Base-by-base conservation (phyloP, 768 basidiomycete genomes). In the Psilocybe cubensis region DNA sequence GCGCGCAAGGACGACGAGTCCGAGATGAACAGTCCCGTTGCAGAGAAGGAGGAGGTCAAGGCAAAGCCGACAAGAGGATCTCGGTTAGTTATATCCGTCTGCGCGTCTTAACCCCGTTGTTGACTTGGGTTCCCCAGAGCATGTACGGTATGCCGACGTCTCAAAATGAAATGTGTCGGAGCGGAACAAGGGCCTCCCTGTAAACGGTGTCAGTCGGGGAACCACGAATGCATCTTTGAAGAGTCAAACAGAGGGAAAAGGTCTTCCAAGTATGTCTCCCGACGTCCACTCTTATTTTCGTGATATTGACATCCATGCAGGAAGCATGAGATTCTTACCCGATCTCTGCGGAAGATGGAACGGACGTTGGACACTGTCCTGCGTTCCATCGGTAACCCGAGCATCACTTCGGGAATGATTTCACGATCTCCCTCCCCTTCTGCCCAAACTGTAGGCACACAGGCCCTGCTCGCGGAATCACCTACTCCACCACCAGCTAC, bases 191-290 rank as follows among this genome's bases (percentile, higher is more conserved):
- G 94, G 0, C 91, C 91, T 0, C 92, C 94, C 0, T 97, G 94
- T 77, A 96, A 94, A 67, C 88, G 94, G 20, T 97, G 94, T 66
- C 73, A 76, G 44, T 67, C 85, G 0, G 88, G 91, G 18, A 84
- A 84, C 62, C 91, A 96, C 66, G 93, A 96, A 64, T 99, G 97
- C 68, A 84, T 97, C 42, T 98, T 99, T 61, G 95, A 98, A 75
- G 96, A 98, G 70, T 94, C 91, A 1, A 96, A 98, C 70, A 84
- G 97, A 46, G 97, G 97, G 40, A 96, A 96, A 71, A 86, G 92
- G 10, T 85, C 90, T 20, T 83, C 89, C 53, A 93, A 92, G 92
- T 92, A 72, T 62, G 82, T 65, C 20, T 50, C 20, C 46, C 57
- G 52, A 40, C 42, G 52, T 21, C 27, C 47, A 41, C 58, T 49